Percentiles rank a stretch among this genome's conserved stretches.
phyloP scores from a whole-genome alignment of 148 eudicot species.

The Gaultheria prostrata region DNA sequence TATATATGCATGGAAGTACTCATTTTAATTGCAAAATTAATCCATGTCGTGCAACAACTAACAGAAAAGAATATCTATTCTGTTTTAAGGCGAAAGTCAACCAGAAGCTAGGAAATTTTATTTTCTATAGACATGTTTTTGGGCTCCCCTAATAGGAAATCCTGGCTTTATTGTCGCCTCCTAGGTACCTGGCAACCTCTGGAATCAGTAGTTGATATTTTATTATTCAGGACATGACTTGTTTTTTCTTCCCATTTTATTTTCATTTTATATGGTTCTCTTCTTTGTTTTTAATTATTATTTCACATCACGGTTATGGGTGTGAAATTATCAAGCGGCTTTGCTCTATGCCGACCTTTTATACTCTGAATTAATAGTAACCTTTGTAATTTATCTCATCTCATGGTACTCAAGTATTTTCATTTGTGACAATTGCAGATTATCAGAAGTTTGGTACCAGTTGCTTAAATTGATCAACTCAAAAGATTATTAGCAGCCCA shows the following conservation, averaged over 20 bases:
- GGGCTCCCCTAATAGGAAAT: neutral
- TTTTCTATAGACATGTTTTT: neutral
- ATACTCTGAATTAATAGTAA: neutral
- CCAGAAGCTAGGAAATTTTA: neutral
- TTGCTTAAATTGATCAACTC: neutral
- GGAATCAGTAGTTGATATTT: neutral
- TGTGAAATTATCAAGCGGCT: neutral
- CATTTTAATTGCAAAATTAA: neutral
- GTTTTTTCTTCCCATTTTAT: neutral
- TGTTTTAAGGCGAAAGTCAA: neutral
- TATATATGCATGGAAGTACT: neutral
- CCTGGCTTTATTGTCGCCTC: neutral
- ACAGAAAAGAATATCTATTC: neutral
- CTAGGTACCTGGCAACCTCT: neutral
- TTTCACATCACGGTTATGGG: neutral
- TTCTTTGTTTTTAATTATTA: neutral
- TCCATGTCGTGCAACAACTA: neutral
- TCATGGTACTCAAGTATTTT: conserved; percentile 6
- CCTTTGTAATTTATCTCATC: neutral
- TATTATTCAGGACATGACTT: neutral
- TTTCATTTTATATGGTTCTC: neutral
- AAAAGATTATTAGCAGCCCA: neutral
- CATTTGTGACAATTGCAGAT: conserved; percentile 13
- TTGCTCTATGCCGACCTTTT: neutral
- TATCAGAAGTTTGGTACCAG: neutral